A percentile compares a stretch with the other conserved stretches of the same genome.
Conservation (phyloP, 192 early-diverging fungal species). For the Mortierella alpina region DNA sequence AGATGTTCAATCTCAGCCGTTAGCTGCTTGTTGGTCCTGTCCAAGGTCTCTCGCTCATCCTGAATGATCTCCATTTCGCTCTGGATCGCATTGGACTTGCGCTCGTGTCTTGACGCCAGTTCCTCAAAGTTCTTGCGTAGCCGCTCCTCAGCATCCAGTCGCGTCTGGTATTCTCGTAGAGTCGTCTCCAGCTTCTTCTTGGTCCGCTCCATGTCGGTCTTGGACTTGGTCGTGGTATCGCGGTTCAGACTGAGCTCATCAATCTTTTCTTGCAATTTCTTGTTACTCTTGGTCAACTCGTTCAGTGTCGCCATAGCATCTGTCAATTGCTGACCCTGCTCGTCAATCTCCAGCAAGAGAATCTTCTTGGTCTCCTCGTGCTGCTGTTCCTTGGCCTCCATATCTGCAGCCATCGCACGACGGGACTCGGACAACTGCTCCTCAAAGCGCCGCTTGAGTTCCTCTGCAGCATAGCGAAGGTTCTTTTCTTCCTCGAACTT, state of each 20-base stretch:
- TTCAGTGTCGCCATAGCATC: slow-evolving; percentile 57
- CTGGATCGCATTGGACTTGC: slow-evolving; percentile 48
- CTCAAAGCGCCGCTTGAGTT: slow-evolving; percentile 74
- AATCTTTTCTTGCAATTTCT: slow-evolving; percentile 65
- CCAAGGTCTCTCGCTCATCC: slow-evolving; percentile 76
- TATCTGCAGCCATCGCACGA: slow-evolving; percentile 69
- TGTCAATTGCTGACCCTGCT: slow-evolving; percentile 67
- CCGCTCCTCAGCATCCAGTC: slow-evolving; percentile 35
- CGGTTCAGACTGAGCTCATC: slow-evolving; percentile 68
- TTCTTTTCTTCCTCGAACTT: slow-evolving; percentile 73
- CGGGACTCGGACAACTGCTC: slow-evolving; percentile 77
- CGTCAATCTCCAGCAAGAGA: slow-evolving; percentile 66
- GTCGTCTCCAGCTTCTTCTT: slow-evolving; percentile 58
- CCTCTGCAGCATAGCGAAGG: slow-evolving; percentile 67
- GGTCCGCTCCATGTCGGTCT: slow-evolving; percentile 59
- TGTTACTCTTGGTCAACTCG: slow-evolving; percentile 64
- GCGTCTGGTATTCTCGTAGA: slow-evolving; percentile 39
- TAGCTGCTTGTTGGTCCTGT: slow-evolving; percentile 68
- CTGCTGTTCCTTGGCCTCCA: slow-evolving; percentile 73
- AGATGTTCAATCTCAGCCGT: slow-evolving; percentile 67
- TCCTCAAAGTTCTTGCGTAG: slow-evolving; percentile 52
- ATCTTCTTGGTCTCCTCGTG: slow-evolving; percentile 80
- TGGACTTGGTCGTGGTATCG: slow-evolving; percentile 60
- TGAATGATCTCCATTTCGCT: slow-evolving; percentile 52
- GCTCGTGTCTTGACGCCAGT: slow-evolving; percentile 32